These are phyloP conservation scores for Suillus occidentalis DNA, from an alignment of 768 basidiomycete species.

Conservation along the genomic window DNA sequence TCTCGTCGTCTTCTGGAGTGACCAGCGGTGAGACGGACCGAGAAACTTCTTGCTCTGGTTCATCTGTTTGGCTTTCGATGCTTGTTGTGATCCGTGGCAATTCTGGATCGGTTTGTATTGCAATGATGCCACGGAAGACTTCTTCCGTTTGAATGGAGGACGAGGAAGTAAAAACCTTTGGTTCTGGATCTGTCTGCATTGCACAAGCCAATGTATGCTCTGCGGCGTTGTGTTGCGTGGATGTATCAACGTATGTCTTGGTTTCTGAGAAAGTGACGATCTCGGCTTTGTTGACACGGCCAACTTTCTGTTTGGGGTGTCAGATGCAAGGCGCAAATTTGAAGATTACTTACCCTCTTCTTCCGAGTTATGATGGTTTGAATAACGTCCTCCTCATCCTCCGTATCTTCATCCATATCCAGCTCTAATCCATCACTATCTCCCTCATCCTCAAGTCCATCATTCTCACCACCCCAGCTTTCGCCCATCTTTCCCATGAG, in stretches of 20 bases:
- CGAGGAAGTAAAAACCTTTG: slow-evolving; percentile 44
- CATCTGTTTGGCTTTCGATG: slow-evolving; percentile 67
- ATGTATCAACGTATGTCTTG: slow-evolving; percentile 76
- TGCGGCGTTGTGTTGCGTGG: slow-evolving; percentile 65
- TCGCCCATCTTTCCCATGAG: slow-evolving; percentile 60
- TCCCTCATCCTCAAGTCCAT: slow-evolving; percentile 38
- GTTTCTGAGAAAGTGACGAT: slow-evolving; percentile 52
- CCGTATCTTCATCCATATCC: slow-evolving; percentile 54
- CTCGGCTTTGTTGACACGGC: slow-evolving; percentile 52
- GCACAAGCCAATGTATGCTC: slow-evolving; percentile 47
- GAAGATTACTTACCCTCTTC: slow-evolving; percentile 54
- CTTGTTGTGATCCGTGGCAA: slow-evolving; percentile 38
- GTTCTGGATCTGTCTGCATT: slow-evolving; percentile 65
- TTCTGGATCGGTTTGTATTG: slow-evolving; percentile 42
- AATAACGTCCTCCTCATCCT: slow-evolving; percentile 65
- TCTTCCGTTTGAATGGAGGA: slow-evolving; percentile 60
- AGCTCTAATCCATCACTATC: slow-evolving; percentile 32
- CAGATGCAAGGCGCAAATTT: slow-evolving; percentile 9
- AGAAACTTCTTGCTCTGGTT: slow-evolving; percentile 27
- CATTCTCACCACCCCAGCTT: slow-evolving; percentile 43
- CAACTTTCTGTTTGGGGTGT: slow-evolving; percentile 54
- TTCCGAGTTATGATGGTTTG: slow-evolving; percentile 89
- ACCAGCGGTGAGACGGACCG: slow-evolving; percentile 45
- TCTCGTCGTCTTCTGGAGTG: slow-evolving; percentile 43
- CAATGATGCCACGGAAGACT: slow-evolving; percentile 20